A percentile compares a stretch with the other conserved stretches of the same genome.
These are phyloP conservation scores for Tylopilus sp. DNA, from an alignment of 1,284 basidiomycete species.

Conservation along the genomic window DNA sequence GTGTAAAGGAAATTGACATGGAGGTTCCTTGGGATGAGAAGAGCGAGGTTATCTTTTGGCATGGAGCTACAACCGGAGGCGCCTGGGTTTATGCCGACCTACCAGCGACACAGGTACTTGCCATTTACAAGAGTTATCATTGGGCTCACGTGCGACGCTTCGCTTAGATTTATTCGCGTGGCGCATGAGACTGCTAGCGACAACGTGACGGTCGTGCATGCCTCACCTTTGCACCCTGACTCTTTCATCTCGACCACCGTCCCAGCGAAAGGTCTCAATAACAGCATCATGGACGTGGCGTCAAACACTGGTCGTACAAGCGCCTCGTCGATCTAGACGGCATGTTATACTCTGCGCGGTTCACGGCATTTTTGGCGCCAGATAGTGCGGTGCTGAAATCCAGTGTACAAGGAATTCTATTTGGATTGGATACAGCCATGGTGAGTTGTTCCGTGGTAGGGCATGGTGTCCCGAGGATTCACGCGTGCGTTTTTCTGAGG, in stretches of 20 bases:
- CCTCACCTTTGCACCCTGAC: constrained; percentile 60
- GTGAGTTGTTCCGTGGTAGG: constrained; percentile 39
- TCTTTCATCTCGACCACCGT: constrained; percentile 60
- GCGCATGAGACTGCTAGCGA: constrained; percentile 49
- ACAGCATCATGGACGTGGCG: constrained; percentile 82
- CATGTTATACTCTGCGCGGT: constrained; percentile 89
- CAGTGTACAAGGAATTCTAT: constrained; percentile 87
- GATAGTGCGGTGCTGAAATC: constrained; percentile 87
- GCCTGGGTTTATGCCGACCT: too few relatives aligned
- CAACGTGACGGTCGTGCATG: constrained; percentile 71
- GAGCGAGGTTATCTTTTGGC: too few relatives aligned
- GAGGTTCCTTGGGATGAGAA: too few relatives aligned
- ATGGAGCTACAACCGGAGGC: too few relatives aligned
- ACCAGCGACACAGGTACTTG: too few relatives aligned
- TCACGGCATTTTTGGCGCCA: constrained; percentile 80
- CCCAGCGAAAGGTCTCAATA: constrained; percentile 62
- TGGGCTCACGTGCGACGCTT: too few relatives aligned
- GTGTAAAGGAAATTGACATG: constrained; percentile 59
- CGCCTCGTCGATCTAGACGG: constrained; percentile 90
- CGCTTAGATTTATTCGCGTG: too few relatives aligned
- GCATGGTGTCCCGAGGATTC: background rate
- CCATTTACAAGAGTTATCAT: too few relatives aligned
- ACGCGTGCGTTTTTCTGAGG: constrained; percentile 42
- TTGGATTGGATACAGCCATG: constrained; percentile 81
- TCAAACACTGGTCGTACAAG: constrained; percentile 88